Percentiles rank a stretch among this genome's conserved stretches.
Evolutionary conservation across 2,329 filamentous ascomycete species (phyloP).

Genomic region (Penicillium digitatum): DNA sequence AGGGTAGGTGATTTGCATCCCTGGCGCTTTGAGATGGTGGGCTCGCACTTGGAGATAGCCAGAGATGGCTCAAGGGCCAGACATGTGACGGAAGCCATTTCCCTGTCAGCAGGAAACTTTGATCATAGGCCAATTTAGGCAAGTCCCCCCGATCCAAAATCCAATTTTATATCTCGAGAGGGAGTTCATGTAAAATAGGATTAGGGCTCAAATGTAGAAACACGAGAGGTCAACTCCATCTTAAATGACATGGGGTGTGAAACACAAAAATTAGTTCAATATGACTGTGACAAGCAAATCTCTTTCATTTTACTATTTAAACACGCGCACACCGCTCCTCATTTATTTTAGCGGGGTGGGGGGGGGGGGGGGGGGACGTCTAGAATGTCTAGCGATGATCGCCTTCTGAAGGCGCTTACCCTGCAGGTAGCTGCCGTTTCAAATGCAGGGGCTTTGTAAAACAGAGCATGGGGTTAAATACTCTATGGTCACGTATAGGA

Average conservation of each 20-base stretch:
- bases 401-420: background rate
- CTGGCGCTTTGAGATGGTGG: constrained; percentile 14
- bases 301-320: background rate
- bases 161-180: too few relatives aligned
- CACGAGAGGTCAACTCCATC: constrained; percentile 15
- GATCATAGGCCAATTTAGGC: background rate
- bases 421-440: constrained; percentile 12
- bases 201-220: constrained; percentile 13
- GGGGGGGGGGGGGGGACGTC: constrained; percentile 9
- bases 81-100: constrained; percentile 31
- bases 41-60: constrained; percentile 13
- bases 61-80: constrained; percentile 15
- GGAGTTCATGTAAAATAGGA: constrained; percentile 7
- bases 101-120: constrained; percentile 2
- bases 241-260: constrained; percentile 4
- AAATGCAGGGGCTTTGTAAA: constrained; percentile 14
- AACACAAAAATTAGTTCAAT: background rate
- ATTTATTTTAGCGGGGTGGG: constrained; percentile 10
- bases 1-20: constrained; percentile 11
- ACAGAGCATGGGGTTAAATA: background rate
- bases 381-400: constrained; percentile 8
- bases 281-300: background rate
- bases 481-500: background rate
- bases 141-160: too few relatives aligned
- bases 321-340: constrained; percentile 15